Evolutionary conservation across 1,284 basidiomycete genomes (phyloP), one percentile per base, ranked within the genome.

Genomic region (Pseudomicrostroma phylloplanum): DNA sequence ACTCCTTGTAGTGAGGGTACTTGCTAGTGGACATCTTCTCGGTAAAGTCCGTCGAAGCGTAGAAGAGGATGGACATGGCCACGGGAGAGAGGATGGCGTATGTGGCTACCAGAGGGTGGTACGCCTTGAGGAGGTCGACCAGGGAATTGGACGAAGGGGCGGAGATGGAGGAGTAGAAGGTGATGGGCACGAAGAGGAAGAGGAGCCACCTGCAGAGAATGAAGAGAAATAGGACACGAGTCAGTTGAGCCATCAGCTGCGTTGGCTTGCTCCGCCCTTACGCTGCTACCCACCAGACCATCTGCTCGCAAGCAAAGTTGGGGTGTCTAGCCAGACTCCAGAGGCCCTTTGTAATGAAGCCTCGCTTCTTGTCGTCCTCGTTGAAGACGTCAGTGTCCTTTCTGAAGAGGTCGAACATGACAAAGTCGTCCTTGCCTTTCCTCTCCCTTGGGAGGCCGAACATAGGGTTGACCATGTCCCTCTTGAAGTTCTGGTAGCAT

Each of bases 311-410:
- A 0, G 88, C 82, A 80, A 92, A 93, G 79, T 96, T 96, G 19
- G 93, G 92, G 79, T 97, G 93, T 17, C 93, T 83, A 1, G 86
- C 87, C 83, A 87, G 91, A 1, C 86, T 85, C 89, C 90, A 96
- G 11, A 96, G 80, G 0, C 92, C 92, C 13, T 83, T 83, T 0
- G 90, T 91, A 25, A 88, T 81, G 78, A 96, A 96, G 0, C 93
- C 93, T 6, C 92, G 83, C 67, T 87, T 82, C 6, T 84, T 84
- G 74, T 91, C 90, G 15, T 65, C 60, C 36, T 68, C 67, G 9
- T 66, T 68, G 1, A 67, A 63, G 41, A 40, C 55, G 7, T 43
- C 57, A 6, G 46, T 21, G 43, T 54, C 51, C 51, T 54, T 54
- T 17, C 43, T 17, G 17, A 17, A 48, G 30, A 36, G 30, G 12